Conservation (phyloP, 78 protist species). For the Dictyostelium intermedium region DNA sequence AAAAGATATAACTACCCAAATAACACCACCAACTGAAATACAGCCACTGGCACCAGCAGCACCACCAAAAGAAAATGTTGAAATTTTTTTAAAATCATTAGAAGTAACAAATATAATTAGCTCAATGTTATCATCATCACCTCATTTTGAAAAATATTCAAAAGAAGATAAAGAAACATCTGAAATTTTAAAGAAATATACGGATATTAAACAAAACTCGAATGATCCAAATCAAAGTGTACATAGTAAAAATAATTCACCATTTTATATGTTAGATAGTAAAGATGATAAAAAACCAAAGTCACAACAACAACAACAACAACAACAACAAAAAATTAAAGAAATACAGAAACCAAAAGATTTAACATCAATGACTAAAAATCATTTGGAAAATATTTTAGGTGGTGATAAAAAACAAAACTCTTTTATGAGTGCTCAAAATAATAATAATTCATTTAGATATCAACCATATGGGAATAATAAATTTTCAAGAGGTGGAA, state of each 20-base stretch:
- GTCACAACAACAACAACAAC: not conserved
- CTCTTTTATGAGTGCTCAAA: not conserved
- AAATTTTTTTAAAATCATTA: not conserved
- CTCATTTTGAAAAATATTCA: not conserved
- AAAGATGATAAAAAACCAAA: not conserved
- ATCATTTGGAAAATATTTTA: constrained; percentile 13
- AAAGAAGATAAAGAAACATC: not conserved
- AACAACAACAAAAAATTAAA: not conserved
- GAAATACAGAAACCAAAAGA: not conserved
- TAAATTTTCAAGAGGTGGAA: not conserved
- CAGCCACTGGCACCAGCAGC: too few species aligned
- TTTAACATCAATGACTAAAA: not conserved
- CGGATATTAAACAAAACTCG: not conserved
- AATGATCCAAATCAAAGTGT: not conserved
- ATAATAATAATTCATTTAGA: not conserved
- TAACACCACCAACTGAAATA: not conserved
- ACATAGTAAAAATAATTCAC: constrained; percentile 7
- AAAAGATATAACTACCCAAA: not conserved
- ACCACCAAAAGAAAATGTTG: not conserved
- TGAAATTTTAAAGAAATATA: constrained; percentile 3
- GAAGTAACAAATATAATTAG: not conserved
- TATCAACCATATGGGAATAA: constrained; percentile 12
- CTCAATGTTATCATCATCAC: constrained; percentile 10
- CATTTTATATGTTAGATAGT: constrained; percentile 18
- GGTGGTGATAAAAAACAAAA: not conserved